phyloP scores from a whole-genome alignment of 2,329 filamentous ascomycete species.

The Scopulariopsis brevicaulis region DNA sequence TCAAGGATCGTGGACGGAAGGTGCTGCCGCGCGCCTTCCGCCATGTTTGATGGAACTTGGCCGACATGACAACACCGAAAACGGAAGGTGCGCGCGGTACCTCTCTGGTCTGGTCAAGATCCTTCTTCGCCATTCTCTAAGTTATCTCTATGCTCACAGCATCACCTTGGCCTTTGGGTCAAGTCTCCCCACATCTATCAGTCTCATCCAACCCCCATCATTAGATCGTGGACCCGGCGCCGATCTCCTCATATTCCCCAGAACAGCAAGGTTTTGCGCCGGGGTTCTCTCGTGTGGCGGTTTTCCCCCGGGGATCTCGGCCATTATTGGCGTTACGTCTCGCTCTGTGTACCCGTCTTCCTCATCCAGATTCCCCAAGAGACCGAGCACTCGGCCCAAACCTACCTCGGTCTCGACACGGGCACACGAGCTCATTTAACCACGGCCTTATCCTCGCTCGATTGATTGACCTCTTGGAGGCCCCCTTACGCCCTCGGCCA shows the following conservation, averaged over 20 bases:
- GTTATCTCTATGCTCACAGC: too few species aligned
- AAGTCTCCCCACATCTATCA: too few species aligned
- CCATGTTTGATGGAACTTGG: not conserved
- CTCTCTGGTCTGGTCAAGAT: too few species aligned
- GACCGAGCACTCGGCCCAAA: not conserved
- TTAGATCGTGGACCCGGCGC: not conserved
- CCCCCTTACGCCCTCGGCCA: not conserved
- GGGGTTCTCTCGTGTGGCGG: not conserved
- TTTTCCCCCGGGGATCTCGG: not conserved
- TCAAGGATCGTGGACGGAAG: not conserved
- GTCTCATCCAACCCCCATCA: too few species aligned
- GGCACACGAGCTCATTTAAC: not conserved
- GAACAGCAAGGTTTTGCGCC: not conserved
- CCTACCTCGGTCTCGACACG: not conserved
- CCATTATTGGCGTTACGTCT: not conserved
- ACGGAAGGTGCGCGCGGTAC: not conserved
- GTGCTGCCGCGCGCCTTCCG: not conserved
- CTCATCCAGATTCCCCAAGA: not conserved
- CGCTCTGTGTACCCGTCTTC: not conserved
- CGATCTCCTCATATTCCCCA: not conserved
- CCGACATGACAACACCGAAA: not conserved
- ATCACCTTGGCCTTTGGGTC: too few species aligned
- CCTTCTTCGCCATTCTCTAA: too few species aligned
- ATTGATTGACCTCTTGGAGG: not conserved
- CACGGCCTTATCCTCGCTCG: not conserved